Percentiles rank a stretch among this genome's conserved stretches.
Evolutionary conservation across 805 yeast genomes (phyloP).

Genomic region (Ogataea neopini): DNA sequence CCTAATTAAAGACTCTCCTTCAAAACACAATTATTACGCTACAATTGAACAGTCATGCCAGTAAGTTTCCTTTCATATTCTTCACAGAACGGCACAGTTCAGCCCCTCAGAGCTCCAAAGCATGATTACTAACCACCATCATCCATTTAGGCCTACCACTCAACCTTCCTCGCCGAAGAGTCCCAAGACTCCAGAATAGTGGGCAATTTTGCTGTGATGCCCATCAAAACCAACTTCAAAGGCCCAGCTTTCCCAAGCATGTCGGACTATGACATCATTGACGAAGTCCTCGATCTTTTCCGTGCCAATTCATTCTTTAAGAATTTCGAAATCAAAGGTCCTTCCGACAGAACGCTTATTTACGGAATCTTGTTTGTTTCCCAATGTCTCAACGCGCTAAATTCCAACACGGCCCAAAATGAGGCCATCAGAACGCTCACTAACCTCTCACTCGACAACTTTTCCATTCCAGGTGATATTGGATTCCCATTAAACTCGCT

Average conservation of each 20-base stretch:
- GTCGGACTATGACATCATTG: slow-evolving; percentile 83
- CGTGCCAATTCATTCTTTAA: slow-evolving; percentile 95
- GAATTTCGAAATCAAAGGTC: slow-evolving; percentile 95
- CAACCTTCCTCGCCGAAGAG: slow-evolving; percentile 70
- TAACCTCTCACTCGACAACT: slow-evolving; percentile 83
- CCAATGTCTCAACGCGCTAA: slow-evolving; percentile 73
- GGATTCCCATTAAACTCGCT: slow-evolving; percentile 89
- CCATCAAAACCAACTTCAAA: slow-evolving; percentile 78
- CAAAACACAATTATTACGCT: neutral
- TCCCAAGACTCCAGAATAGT: slow-evolving; percentile 59
- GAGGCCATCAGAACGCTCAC: slow-evolving; percentile 73
- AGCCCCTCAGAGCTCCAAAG: neutral
- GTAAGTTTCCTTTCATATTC: slow-evolving; percentile 9
- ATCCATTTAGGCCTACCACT: slow-evolving; percentile 62
- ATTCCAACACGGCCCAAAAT: slow-evolving; percentile 45
- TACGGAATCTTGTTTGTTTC: slow-evolving; percentile 91
- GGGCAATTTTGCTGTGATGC: slow-evolving; percentile 81
- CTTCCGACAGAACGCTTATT: slow-evolving; percentile 88
- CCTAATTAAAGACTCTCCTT: neutral
- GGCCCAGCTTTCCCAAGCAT: slow-evolving; percentile 89
- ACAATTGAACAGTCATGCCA: slow-evolving; percentile 13
- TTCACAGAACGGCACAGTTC: too few relatives aligned
- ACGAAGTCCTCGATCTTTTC: slow-evolving; percentile 87
- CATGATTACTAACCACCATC: slow-evolving; percentile 3
- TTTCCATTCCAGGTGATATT: slow-evolving; percentile 92